phyloP scores from a whole-genome alignment of 2,329 filamentous ascomycete species.

The Hypoxylon sp. region DNA sequence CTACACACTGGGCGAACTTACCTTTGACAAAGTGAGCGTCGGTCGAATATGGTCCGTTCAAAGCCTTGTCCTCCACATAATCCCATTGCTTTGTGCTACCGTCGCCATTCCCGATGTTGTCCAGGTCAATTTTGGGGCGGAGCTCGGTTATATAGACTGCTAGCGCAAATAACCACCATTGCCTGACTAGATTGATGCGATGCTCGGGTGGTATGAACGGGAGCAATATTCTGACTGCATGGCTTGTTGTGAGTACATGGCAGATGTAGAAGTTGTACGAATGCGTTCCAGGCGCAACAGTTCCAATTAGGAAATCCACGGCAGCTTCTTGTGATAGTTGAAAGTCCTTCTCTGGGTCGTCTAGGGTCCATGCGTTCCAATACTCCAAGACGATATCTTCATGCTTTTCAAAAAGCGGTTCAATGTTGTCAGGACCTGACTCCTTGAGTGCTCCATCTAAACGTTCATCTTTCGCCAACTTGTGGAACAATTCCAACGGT shows the following conservation, averaged over 20 bases:
- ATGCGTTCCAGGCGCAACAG: slow-evolving; percentile 64
- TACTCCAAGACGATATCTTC: slow-evolving; percentile 80
- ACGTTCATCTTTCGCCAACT: slow-evolving; percentile 71
- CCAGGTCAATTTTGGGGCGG: slow-evolving; percentile 75
- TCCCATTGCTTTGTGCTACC: slow-evolving; percentile 76
- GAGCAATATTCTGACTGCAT: slow-evolving; percentile 87
- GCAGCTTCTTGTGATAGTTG: slow-evolving; percentile 72
- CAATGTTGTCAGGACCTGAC: slow-evolving; percentile 69
- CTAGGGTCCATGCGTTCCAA: slow-evolving; percentile 87
- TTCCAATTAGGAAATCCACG: slow-evolving; percentile 68
- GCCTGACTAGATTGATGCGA: slow-evolving; percentile 76
- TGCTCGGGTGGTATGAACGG: slow-evolving; percentile 77
- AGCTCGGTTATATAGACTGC: slow-evolving; percentile 79
- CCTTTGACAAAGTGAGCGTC: slow-evolving; percentile 90
- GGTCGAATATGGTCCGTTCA: slow-evolving; percentile 71
- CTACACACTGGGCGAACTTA: slow-evolving; percentile 49
- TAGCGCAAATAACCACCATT: slow-evolving; percentile 90
- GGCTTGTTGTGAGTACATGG: slow-evolving; percentile 83
- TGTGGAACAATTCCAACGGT: slow-evolving; percentile 74
- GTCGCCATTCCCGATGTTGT: slow-evolving; percentile 67
- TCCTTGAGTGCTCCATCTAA: slow-evolving; percentile 73
- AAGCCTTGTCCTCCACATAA: slow-evolving; percentile 74
- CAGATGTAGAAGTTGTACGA: slow-evolving; percentile 85
- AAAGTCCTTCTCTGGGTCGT: slow-evolving; percentile 77
- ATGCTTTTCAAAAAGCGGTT: slow-evolving; percentile 71